Evolutionary conservation across 345 rosid genomes (phyloP), one percentile per base, ranked within the genome.

Genomic region (Gossypium herbaceum): DNA sequence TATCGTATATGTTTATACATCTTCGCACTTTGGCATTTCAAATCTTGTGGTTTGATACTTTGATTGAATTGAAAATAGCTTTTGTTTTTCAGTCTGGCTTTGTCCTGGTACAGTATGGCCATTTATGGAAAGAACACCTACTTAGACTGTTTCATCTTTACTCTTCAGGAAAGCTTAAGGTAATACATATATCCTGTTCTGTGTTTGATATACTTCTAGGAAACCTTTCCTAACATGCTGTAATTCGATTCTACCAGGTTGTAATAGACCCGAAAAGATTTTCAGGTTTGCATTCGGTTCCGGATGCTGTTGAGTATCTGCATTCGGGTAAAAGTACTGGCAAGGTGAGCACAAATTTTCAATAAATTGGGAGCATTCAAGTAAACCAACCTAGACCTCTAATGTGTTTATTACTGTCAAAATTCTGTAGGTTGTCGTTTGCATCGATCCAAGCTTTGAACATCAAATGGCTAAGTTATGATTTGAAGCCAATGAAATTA

Each of bases 301-400:
- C 89, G 55, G 97, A 94, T 83, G 99, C 99, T 58, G 98, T 92
- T 54, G 98, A 94, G 85, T 76, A 94, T 88, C 92, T 94, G n/a
- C 97, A 92, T 79, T 91, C 97, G 2, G 98, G 98, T 79, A 92
- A 84, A 90, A 92, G 99, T 71, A 85, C 92, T 29, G 98, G 99
- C 79, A 94, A 94, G 96, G 98, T 92, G 77, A 69, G 56, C 68
- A 68, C 48, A 58, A 57, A 57, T 10, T 57, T 22, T 10, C 12
- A 13, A 22, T 57, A 56, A 45, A 10, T 1, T 22, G 63, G 25
- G 17, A 12, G 25, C 39, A 59, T 59, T 25, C 15, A 65, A 1
- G 52, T 69, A 17, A 66, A 22, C 13, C 19, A 25, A 9, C 2
- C 12, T 27, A 12, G n/a, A 16, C 41, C 43, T 20, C 27, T 43